Evolutionary conservation across 2,329 filamentous ascomycete genomes (phyloP), one percentile per base, ranked within the genome.

Genomic region (Neonectria magnoliae): DNA sequence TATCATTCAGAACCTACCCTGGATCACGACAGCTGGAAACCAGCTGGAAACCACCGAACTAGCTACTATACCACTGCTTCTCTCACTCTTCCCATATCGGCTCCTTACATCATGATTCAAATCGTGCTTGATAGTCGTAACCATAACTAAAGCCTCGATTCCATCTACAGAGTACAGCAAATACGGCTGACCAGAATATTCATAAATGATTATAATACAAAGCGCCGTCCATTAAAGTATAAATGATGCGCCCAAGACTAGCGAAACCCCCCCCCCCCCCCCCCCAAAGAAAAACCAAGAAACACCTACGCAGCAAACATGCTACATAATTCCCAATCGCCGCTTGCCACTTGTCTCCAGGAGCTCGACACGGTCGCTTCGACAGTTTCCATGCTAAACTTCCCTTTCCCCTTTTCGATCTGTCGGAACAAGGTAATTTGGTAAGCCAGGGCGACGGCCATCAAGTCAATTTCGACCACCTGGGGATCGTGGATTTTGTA

Each of bases 401-500:
- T 62, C 4, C 71, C 72, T 20, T 64, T 63, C 11, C 66, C 64
- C 38, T 73, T 61, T 20, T 72, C 67, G 14, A 74, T 58, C 48
- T 74, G 72, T 5, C 72, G 68, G 57, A 74, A 73, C 14, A 74
- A 62, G 5, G 67, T 74, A 51, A 73, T 52, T 33, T 66, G 71
- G 60, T 74, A 74, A 29, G 66, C 65, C n/a, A 74, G 51, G 36
- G 72, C 61, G n/a, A 72, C 72, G 5, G 72, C 72, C 72, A 74
- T 74, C 48, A 74, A 65, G 45, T 69, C 72, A 27, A 74, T 70
- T 51, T 74, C 72, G 56, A 74, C 72, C 14, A 71, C 66, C 56
- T 74, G 72, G 7, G 72, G 71, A 5, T 72, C 67, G 53, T 74
- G 72, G 68, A 74, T 74, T 67, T 74, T 74, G 64, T 74, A 74